Evolutionary conservation across 345 rosid species (phyloP).

Genomic region (Salix arbutifolia): DNA sequence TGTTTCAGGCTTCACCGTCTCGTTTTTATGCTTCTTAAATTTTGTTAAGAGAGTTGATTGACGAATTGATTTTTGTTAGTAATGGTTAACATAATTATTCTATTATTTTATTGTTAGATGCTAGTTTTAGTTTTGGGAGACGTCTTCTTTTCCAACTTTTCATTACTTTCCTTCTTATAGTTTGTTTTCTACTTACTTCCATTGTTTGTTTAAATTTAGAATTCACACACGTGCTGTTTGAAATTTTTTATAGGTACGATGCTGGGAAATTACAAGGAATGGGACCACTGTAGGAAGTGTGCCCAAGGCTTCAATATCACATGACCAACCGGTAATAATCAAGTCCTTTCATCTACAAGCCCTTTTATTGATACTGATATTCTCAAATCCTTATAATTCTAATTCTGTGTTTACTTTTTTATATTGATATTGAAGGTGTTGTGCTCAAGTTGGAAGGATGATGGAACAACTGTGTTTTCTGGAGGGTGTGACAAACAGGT

Average conservation of each 20-base stretch:
- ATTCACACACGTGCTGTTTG: not conserved
- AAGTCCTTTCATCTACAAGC: not conserved
- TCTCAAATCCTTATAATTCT: not conserved
- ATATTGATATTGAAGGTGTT: constrained; percentile 44
- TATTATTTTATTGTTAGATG: not conserved
- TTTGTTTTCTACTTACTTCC: too few relatives aligned
- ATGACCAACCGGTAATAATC: constrained; percentile 85
- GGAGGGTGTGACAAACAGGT: constrained; percentile 99
- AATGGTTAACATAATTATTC: not conserved
- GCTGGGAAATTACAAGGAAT: constrained; percentile 79
- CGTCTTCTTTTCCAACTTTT: too few relatives aligned
- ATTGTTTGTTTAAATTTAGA: not conserved
- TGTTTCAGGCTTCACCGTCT: not conserved
- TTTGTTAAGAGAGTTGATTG: not conserved
- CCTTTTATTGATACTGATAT: not conserved
- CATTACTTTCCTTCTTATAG: not conserved
- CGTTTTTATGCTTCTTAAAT: not conserved
- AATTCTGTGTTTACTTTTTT: not conserved
- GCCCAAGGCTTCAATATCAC: constrained; percentile 82
- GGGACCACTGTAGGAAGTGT: constrained; percentile 49
- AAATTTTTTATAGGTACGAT: constrained; percentile 61
- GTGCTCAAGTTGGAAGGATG: constrained; percentile 98
- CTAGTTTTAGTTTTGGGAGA: not conserved
- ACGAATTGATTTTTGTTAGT: not conserved
- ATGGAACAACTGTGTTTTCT: constrained; percentile 86